Base-by-base conservation (phyloP, 495 filamentous ascomycete species). In the Lepidopterella palustris region DNA sequence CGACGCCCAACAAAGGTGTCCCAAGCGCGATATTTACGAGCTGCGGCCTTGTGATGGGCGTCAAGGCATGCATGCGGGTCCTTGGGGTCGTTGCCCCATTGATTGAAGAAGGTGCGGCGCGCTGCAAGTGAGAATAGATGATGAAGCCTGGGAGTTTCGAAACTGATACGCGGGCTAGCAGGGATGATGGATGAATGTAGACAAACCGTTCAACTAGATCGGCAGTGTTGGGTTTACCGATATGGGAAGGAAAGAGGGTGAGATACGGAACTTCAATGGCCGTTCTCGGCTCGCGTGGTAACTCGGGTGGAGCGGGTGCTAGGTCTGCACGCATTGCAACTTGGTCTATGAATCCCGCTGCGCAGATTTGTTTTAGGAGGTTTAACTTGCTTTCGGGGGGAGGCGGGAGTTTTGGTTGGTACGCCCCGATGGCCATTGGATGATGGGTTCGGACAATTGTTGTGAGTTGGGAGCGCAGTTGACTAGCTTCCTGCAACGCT, bases 331-430 rank as follows among this genome's bases (percentile, higher is more conserved):
- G 89, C 68, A 97, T 92, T 53, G 95, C 95, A 51, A 99, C 80
- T 58, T 97, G 87, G 75, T 97, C 95, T 63, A 99, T 85, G 76
- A 96, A 99, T 2, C 91, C 95, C 0, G 91, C 87, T 0, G 92
- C 88, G 50, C 89, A 82, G 68, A 97, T 92, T 69, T 96, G 90
- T 67, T 92, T 91, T 8, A 99, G 79, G 0, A 89, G 84, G 61
- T 88, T 86, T 28, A 92, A 70, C 63, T 95, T 87, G 47, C 86
- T 84, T 0, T 82, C 63, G 0, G 82, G 80, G 2, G 92, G 92
- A 2, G 83, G 80, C 5, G 87, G 82, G 0, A 96, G 79, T 40
- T 54, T 50, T 1, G 82, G 79, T 10, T 81, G 75, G 63, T 82
- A 80, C 4, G 82, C 62, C 49, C 75, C 78, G 8, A 90, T 70